Base-by-base conservation (phyloP, 805 yeast species). In the Metschnikowia santaceciliae region DNA sequence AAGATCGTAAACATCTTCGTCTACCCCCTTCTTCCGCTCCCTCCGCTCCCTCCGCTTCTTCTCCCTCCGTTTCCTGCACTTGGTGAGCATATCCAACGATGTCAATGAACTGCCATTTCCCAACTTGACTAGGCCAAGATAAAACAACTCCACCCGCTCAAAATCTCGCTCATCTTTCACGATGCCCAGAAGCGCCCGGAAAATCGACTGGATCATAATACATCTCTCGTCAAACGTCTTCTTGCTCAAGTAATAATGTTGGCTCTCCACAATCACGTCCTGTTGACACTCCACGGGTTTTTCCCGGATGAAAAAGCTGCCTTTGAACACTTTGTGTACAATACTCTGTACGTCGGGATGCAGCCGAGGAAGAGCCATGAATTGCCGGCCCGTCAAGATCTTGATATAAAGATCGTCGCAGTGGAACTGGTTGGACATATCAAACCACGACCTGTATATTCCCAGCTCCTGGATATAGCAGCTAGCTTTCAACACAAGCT, bases 71-170 rank as follows among this genome's bases (percentile, higher is more conserved):
- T 48, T 50, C 17, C 40, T 40, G 47, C 57, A 46, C 14, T 51
- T 45, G 5, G 53, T 46, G 17, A 58, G 53, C 50, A 51, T 49
- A 40, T 58, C 61, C 47, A 57, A 43, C n/a, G 69, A 64, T 11
- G 60, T 54, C 26, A 58, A 49, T 3, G 74, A 64, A 38, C 68
- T 60, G 6, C 75, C 74, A 51, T 68, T 69, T 5, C 75, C 75
- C 14, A 69, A 46, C 48, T 59, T 62, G 19, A 62, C 58, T 39
- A 69, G 48, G 3, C 74, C 74, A 46, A 51, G 45, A 52, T 69
- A 69, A 49, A 56, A 69, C 5, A 69, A 54, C 50, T 70, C 67
- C 26, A 69, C 48, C 41, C 56, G 57, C 41, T 70, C 72, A 39
- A 68, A 65, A 23, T 61, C 61, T 19, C 49, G 51, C 11, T 64